Percentiles rank a stretch among this genome's conserved stretches.
These are phyloP conservation scores for Boletus smithii DNA, from an alignment of 1,284 basidiomycete genomes.

Conservation along the genomic window DNA sequence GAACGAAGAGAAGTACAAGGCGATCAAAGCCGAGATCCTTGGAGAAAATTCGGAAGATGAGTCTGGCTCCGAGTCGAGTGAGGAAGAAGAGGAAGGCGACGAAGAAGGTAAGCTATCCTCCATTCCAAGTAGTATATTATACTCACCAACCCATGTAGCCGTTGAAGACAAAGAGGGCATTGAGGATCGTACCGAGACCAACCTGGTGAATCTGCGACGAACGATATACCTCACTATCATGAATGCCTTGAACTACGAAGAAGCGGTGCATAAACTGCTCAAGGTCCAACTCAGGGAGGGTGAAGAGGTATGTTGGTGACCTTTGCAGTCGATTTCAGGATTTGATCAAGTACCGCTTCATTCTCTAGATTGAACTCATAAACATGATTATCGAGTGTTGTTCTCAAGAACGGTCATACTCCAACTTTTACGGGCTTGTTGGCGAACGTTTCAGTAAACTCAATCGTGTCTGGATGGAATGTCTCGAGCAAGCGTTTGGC, in stretches of 20 bases:
- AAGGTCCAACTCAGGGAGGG: constrained; percentile 91
- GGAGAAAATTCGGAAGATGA: constrained; percentile 80
- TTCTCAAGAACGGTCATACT: constrained; percentile 97
- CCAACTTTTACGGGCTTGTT: constrained; percentile 92
- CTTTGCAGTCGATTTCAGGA: background rate
- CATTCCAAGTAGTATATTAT: background rate
- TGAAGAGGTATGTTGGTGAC: constrained; percentile 69
- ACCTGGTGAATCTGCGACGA: constrained; percentile 91
- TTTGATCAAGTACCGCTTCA: constrained; percentile 3
- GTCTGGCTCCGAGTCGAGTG: constrained; percentile 57
- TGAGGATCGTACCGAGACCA: constrained; percentile 92
- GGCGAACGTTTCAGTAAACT: constrained; percentile 97
- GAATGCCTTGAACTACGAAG: constrained; percentile 97
- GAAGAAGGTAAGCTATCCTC: constrained; percentile 42
- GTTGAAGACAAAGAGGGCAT: constrained; percentile 84
- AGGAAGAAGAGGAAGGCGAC: constrained; percentile 58
- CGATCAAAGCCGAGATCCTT: constrained; percentile 92
- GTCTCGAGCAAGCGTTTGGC: constrained; percentile 83
- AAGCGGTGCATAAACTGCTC: constrained; percentile 96
- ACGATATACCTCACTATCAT: constrained; percentile 98
- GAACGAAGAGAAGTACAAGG: constrained; percentile 91
- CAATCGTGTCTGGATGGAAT: constrained; percentile 90
- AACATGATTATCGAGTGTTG: constrained; percentile 99
- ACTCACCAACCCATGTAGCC: constrained; percentile 34
- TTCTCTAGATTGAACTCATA: constrained; percentile 79